A percentile compares a stretch with the other conserved stretches of the same genome.
Conservation (phyloP, 768 basidiomycete species). For the Leucosporidium yakuticum region DNA sequence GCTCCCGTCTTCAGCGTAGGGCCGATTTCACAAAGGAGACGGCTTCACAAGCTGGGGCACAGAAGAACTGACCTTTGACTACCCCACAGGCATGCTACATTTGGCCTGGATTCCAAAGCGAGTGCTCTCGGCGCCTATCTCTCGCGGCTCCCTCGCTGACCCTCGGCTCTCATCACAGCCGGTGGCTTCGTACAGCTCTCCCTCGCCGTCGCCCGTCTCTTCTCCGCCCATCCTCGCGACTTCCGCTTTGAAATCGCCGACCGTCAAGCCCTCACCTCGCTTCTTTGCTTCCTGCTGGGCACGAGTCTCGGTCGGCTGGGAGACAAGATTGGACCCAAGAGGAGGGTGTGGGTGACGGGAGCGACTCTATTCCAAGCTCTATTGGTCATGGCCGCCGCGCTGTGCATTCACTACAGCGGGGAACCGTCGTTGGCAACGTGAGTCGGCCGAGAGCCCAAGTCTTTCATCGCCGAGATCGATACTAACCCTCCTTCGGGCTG, state of each 20-base stretch:
- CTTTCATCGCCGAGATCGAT: background rate
- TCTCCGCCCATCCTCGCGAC: conserved; percentile 41
- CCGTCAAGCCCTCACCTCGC: conserved; percentile 43
- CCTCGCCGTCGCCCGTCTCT: conserved; percentile 65
- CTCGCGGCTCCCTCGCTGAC: conserved; percentile 2
- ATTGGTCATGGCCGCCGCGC: conserved; percentile 22
- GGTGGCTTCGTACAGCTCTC: conserved; percentile 31
- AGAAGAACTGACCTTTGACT: too few relatives aligned
- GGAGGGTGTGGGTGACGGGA: conserved; percentile 20
- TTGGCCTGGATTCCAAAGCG: conserved; percentile 71
- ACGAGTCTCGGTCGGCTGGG: conserved; percentile 56
- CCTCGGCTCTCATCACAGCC: conserved; percentile 8
- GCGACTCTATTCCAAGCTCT: conserved; percentile 22
- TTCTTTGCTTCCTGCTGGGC: conserved; percentile 31
- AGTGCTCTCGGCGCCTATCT: conserved; percentile 7
- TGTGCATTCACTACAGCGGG: conserved; percentile 18
- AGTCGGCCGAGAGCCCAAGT: background rate
- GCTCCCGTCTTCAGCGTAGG: too few relatives aligned
- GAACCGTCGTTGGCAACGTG: conserved; percentile 3
- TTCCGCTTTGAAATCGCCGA: conserved; percentile 52
- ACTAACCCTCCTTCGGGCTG: background rate
- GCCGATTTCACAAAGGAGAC: too few relatives aligned
- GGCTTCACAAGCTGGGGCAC: too few relatives aligned
- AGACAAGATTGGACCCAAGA: conserved; percentile 59
- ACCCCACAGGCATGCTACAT: conserved; percentile 56